These are phyloP conservation scores for Phytophthora tubulina DNA, from an alignment of 352 stramenopile genomes.

Conservation along the genomic window DNA sequence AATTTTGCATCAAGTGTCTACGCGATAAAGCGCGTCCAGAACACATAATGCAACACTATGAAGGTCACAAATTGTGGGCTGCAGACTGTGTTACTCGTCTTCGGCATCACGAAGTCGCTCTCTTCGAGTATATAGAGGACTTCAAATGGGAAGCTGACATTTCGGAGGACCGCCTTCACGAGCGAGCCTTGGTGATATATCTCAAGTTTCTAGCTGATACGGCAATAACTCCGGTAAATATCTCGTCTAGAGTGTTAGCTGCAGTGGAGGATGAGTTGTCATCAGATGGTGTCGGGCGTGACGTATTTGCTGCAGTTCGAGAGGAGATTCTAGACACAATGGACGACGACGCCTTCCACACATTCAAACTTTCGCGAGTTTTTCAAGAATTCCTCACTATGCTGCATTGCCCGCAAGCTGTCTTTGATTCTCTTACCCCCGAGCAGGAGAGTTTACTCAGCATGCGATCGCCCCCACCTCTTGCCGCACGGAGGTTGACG, in stretches of 20 bases:
- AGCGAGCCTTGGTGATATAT: constrained; percentile 69
- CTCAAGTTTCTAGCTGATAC: constrained; percentile 60
- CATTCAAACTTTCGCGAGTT: constrained; percentile 54
- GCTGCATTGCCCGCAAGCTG: constrained; percentile 55
- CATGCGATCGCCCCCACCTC: constrained; percentile 41
- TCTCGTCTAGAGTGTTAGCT: constrained; percentile 40
- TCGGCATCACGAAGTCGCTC: constrained; percentile 55
- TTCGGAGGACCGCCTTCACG: constrained; percentile 59
- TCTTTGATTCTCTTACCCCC: constrained; percentile 54
- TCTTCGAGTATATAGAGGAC: constrained; percentile 78
- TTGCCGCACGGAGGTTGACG: constrained; percentile 28
- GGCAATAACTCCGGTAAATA: constrained; percentile 42
- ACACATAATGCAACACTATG: constrained; percentile 80
- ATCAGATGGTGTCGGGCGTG: constrained; percentile 45
- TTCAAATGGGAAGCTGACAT: constrained; percentile 69
- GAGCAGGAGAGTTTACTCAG: constrained; percentile 46
- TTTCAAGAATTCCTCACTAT: constrained; percentile 61
- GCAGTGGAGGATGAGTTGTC: constrained; percentile 58
- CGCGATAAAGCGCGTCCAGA: constrained; percentile 54
- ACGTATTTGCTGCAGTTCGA: constrained; percentile 55
- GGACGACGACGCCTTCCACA: constrained; percentile 57
- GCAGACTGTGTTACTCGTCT: constrained; percentile 61
- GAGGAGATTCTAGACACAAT: constrained; percentile 62
- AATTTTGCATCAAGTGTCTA: constrained; percentile 79
- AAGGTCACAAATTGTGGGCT: constrained; percentile 64